phyloP scores from a whole-genome alignment of 2,329 filamentous ascomycete species.

The Metarhizium robertsii region DNA sequence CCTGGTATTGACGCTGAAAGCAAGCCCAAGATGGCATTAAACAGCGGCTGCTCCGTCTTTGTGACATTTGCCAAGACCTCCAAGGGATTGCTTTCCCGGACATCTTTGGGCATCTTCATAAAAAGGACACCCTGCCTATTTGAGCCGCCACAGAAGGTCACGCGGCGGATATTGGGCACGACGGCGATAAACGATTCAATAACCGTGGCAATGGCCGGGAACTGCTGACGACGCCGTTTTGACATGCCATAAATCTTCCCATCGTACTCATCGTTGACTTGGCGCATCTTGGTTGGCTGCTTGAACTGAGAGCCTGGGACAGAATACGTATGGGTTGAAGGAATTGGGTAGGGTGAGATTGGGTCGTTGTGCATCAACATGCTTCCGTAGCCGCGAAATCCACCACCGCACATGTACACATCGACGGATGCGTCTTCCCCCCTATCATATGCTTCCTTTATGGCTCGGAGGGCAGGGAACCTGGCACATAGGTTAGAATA shows the following conservation, averaged over 20 bases:
- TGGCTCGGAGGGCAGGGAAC: constrained; percentile 39
- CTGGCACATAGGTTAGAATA: constrained; percentile 41
- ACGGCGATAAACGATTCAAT: constrained; percentile 64
- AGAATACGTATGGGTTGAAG: constrained; percentile 71
- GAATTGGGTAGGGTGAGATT: constrained; percentile 71
- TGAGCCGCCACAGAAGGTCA: constrained; percentile 80
- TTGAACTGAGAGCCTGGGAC: constrained; percentile 53
- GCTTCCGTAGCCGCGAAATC: constrained; percentile 85
- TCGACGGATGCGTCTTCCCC: constrained; percentile 40
- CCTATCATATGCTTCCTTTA: constrained; percentile 25
- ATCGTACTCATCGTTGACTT: constrained; percentile 37
- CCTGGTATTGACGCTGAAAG: constrained; percentile 35
- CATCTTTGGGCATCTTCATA: constrained; percentile 49
- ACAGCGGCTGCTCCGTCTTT: constrained; percentile 16
- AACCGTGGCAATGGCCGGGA: constrained; percentile 73
- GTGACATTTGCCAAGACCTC: constrained; percentile 21
- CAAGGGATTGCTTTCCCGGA: constrained; percentile 60
- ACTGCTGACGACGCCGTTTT: constrained; percentile 67
- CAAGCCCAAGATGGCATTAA: constrained; percentile 27
- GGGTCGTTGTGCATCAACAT: constrained; percentile 72
- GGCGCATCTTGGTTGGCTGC: constrained; percentile 40
- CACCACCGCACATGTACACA: constrained; percentile 81
- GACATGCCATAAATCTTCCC: constrained; percentile 69
- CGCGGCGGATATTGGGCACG: constrained; percentile 60
- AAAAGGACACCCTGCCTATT: constrained; percentile 79